phyloP scores from a whole-genome alignment of 2,329 filamentous ascomycete genomes.

The Cryphonectria parasitica region DNA sequence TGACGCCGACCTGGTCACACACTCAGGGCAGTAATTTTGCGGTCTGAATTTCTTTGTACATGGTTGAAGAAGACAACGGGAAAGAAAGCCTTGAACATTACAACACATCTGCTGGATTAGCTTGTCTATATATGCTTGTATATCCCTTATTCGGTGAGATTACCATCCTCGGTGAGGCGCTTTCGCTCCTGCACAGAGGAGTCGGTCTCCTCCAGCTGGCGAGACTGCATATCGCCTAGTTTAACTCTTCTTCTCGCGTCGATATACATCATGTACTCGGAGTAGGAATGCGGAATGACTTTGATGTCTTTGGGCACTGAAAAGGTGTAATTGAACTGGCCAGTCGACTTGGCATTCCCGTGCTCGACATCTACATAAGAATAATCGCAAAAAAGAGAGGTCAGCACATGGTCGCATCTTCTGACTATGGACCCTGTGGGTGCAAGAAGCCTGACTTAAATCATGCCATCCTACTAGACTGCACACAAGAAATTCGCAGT shows the following conservation, averaged over 20 bases:
- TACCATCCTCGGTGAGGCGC: slow-evolving; percentile 20
- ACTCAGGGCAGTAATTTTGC: neutral
- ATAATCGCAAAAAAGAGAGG: neutral
- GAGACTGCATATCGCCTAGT: slow-evolving; percentile 36
- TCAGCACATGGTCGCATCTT: neutral
- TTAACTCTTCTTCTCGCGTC: slow-evolving; percentile 46
- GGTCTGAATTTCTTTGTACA: neutral
- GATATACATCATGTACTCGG: slow-evolving; percentile 49
- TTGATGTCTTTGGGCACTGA: slow-evolving; percentile 43
- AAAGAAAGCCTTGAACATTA: neutral
- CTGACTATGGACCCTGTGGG: neutral
- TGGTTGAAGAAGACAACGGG: neutral
- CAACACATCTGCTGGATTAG: neutral
- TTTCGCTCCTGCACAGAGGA: slow-evolving; percentile 17
- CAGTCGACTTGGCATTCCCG: slow-evolving; percentile 65
- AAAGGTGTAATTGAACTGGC: slow-evolving; percentile 75
- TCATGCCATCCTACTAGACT: neutral
- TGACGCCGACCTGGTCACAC: neutral
- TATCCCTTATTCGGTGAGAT: slow-evolving; percentile 25
- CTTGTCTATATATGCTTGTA: neutral
- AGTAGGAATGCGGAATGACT: slow-evolving; percentile 45
- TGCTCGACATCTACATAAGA: slow-evolving; percentile 59
- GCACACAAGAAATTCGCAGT: neutral
- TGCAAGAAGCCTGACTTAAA: neutral
- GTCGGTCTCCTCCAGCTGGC: slow-evolving; percentile 25